Evolutionary conservation across 257 asterid species (phyloP).

Genomic region (Capsicum pubescens): DNA sequence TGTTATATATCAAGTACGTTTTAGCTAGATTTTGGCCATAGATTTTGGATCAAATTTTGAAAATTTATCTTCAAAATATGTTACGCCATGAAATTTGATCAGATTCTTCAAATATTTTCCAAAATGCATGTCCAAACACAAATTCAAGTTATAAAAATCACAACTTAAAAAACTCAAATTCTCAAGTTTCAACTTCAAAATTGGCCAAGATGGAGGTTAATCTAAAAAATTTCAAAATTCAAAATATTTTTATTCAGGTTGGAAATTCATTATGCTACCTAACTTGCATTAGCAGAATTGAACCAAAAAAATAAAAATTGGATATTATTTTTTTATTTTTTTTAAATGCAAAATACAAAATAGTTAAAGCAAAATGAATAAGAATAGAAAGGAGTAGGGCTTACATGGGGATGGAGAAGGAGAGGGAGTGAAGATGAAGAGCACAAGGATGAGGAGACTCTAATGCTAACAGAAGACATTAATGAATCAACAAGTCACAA

Average conservation of each 20-base stretch:
- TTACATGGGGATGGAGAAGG: conserved; percentile 28
- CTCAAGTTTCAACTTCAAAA: too few species aligned
- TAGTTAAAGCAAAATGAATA: neutral
- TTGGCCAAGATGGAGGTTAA: too few species aligned
- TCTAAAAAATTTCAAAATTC: neutral
- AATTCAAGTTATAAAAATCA: too few species aligned
- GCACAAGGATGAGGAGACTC: neutral
- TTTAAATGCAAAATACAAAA: neutral
- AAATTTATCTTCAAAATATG: too few species aligned
- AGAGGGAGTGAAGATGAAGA: conserved; percentile 9
- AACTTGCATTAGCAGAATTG: neutral
- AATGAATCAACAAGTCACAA: neutral
- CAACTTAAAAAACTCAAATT: too few species aligned
- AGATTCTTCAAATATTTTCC: too few species aligned
- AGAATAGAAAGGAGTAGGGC: neutral
- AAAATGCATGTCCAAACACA: too few species aligned
- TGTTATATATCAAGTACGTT: neutral
- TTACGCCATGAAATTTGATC: too few species aligned
- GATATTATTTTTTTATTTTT: neutral
- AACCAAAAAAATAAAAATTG: neutral
- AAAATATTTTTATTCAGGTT: neutral
- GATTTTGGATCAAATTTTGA: too few species aligned
- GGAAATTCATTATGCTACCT: neutral
- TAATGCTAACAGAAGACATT: conserved; percentile 27
- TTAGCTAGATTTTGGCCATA: too few species aligned